Base-by-base conservation (phyloP, 2,329 filamentous ascomycete genomes). In the Diaporthe sp. region DNA sequence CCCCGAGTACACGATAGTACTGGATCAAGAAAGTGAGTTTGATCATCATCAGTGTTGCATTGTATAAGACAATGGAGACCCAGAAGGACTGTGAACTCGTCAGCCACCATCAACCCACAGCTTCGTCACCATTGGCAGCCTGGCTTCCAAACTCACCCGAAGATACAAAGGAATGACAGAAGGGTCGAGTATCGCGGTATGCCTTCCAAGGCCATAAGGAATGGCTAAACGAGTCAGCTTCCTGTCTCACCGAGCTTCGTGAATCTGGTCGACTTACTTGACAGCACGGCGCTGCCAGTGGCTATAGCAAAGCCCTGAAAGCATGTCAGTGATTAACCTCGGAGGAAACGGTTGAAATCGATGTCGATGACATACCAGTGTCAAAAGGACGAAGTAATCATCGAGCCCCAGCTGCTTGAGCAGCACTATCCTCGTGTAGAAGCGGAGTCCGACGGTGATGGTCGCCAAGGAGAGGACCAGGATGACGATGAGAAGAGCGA, bases 1-100 rank as follows among this genome's bases (percentile, higher is more conserved):
- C 77, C 13, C 80, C 78, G 31, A 85, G 79, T n/a, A 85, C 82
- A 25, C 84, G 83, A 72, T 84, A 82, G 72, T 85, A 86, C 68
- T 85, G 83, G 3, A 81, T 77, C 57, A 86, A 78, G 76, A 86
- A 85, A 31, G 83, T 81, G 55, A 85, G 65, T 76, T 85, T 85
- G 62, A 83, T 81, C 25, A 82, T 79, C 51, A 82, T 79, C 25
- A 85, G 80, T 8, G 82, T 81, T 42, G 76, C 75, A 57, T 85
- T 84, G 75, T 86, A 86, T 12, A 85, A 78, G 25, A 82, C 79
- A 13, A 86, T 83, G 4, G 82, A 84, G 44, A 83, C 75, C 75
- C 82, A 86, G 77, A 86, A 86, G 6, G 80, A 79, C 84, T 85
- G 68, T 28, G 15, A n/a, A 10, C 25, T 17, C 2, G 34, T 75